These are phyloP conservation scores for Ascochyta viciae-villosae DNA, from an alignment of 2,329 filamentous ascomycete genomes.

Conservation along the genomic window DNA sequence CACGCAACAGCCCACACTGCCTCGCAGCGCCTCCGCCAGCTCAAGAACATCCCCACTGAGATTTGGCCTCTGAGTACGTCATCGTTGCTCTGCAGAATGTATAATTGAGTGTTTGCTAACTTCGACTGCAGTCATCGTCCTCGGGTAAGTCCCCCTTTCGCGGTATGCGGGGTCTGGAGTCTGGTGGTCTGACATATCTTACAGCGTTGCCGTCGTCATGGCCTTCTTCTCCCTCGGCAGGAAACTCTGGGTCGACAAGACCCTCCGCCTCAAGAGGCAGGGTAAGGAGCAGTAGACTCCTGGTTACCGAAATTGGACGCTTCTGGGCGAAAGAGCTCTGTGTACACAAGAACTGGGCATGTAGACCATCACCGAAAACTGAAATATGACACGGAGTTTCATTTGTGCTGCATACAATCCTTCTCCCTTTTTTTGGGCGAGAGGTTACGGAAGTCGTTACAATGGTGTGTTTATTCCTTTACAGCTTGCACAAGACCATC, in stretches of 20 bases:
- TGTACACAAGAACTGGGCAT: conserved; percentile 31
- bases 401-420: conserved; percentile 24
- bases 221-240: conserved; percentile 81
- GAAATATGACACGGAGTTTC: conserved; percentile 36
- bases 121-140: conserved; percentile 73
- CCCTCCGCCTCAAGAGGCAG: conserved; percentile 83
- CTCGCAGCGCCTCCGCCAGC: conserved; percentile 88
- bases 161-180: conserved; percentile 20
- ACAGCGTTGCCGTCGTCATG: conserved; percentile 72
- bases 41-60: conserved; percentile 91
- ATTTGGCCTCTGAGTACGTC: conserved; percentile 89
- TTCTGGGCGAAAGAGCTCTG: conserved; percentile 24
- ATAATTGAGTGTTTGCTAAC: conserved; percentile 24
- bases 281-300: conserved; percentile 44
- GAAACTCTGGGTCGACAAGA: conserved; percentile 91
- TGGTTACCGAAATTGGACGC: conserved; percentile 12
- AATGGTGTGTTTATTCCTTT: not conserved
- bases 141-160: conserved; percentile 67
- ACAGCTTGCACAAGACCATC: not conserved
- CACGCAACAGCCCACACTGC: conserved; percentile 81
- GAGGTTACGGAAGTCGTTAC: not conserved
- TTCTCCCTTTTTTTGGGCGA: not conserved
- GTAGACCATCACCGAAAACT: conserved; percentile 21
- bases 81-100: not conserved
- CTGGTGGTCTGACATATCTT: conserved; percentile 33